Conservation (phyloP, 1,139 yeast genomes). For the Blastobotrys apis region DNA sequence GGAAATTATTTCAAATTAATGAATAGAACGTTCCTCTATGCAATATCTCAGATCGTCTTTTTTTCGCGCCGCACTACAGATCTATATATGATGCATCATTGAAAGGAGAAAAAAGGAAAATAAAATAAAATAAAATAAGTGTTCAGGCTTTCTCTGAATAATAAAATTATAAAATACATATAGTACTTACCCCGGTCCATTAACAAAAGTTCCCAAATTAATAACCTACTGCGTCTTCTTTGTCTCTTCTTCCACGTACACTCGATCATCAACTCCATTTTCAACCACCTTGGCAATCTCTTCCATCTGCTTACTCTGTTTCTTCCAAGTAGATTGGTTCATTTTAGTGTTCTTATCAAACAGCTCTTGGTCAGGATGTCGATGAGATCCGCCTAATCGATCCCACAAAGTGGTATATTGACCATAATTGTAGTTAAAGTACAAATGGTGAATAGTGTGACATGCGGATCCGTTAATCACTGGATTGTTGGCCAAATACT, state of each 20-base stretch:
- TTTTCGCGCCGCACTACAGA: too few species aligned
- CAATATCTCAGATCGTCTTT: too few species aligned
- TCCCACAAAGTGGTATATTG: constrained; percentile 98
- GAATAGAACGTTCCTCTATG: too few species aligned
- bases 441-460: constrained; percentile 93
- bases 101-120: too few species aligned
- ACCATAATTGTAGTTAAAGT: constrained; percentile 96
- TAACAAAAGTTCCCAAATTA: too few species aligned
- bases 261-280: constrained; percentile 64
- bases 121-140: too few species aligned
- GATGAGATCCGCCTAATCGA: constrained; percentile 87
- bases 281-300: constrained; percentile 74
- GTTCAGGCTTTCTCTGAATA: too few species aligned
- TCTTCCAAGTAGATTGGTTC: constrained; percentile 61
- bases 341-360: constrained; percentile 62
- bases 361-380: constrained; percentile 83
- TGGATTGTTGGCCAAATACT: constrained; percentile 88
- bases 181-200: too few species aligned
- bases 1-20: too few species aligned
- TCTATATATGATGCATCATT: too few species aligned
- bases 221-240: constrained; percentile 20
- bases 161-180: too few species aligned
- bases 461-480: constrained; percentile 96
- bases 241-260: constrained; percentile 37
- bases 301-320: constrained; percentile 76